A percentile compares a stretch with the other conserved stretches of the same genome.
Conservation (phyloP, 352 stramenopile genomes). For the Phytophthora fragariae region DNA sequence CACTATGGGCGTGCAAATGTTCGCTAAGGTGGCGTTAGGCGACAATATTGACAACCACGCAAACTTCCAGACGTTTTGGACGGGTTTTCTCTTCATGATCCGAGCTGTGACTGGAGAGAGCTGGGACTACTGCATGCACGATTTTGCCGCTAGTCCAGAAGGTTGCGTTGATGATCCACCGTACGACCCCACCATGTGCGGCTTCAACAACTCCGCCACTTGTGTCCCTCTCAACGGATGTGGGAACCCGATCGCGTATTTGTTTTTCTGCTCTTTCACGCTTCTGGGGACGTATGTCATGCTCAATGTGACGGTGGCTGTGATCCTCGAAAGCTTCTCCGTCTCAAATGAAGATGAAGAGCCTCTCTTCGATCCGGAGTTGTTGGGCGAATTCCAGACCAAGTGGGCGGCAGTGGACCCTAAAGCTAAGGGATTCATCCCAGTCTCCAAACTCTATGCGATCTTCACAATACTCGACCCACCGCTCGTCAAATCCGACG, state of each 20-base stretch:
- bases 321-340: conserved; percentile 93
- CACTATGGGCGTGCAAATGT: conserved; percentile 93
- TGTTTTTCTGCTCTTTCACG: conserved; percentile 90
- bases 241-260: conserved; percentile 63
- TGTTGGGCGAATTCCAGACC: conserved; percentile 88
- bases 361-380: conserved; percentile 81
- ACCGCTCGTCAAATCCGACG: conserved; percentile 66
- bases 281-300: conserved; percentile 94
- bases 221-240: conserved; percentile 84
- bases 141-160: conserved; percentile 48
- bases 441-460: conserved; percentile 64
- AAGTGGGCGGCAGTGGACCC: conserved; percentile 92
- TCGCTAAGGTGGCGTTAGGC: conserved; percentile 81
- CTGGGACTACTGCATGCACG: conserved; percentile 94
- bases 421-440: conserved; percentile 84
- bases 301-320: conserved; percentile 95
- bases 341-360: conserved; percentile 87
- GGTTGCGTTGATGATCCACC: conserved; percentile 69
- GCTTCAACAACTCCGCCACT: conserved; percentile 64
- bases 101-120: conserved; percentile 92
- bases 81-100: conserved; percentile 90
- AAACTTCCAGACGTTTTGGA: conserved; percentile 94
- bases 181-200: conserved; percentile 74
- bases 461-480: conserved; percentile 79
- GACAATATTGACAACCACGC: conserved; percentile 85